Evolutionary conservation across 225 moss, liverwort and hornwort genomes (phyloP), one percentile per base, ranked within the genome.

Genomic region (Bryoerythrophyllum caledonicum): DNA sequence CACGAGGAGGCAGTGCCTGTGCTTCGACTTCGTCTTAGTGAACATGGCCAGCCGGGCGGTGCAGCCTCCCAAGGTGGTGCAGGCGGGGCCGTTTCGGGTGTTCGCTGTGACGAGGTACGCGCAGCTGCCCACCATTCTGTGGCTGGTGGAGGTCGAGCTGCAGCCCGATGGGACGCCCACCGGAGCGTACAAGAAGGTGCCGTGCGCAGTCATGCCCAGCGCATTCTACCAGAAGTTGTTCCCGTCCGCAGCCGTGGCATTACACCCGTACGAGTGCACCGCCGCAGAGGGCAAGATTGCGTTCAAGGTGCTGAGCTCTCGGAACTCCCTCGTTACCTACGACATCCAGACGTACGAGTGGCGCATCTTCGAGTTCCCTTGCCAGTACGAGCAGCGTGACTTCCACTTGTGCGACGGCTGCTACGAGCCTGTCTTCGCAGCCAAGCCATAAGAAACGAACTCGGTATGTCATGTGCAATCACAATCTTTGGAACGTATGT

Each of bases 61-160:
- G 66, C 85, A 85, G 60, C 73, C 85, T 32, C 88, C 88, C 2
- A 85, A 88, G 76, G 81, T 88, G 38, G 83, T 88, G 44, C 88
- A 88, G 74, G 88, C 85, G 24, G 85, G 88, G 25, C 78, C 80
- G 12, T 27, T 44, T 46, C 80, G 53, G 35, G 88, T 88, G 37
- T 82, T 70, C 21, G 85, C 88, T 0, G 76, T 67, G 10, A 88
- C 88, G 1, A 76, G 88, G 44, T 88, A 85, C 70, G 71, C 70
- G 35, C 57, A 81, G 44, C 40, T 88, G 52, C 88, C 88, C 3
- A 88, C 85, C 2, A 85, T 88, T n/a, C 57, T 88, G 2, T 85
- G 80, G 85, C 77, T 88, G 8, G 85, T 88, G 40, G 85, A 88
- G 57, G 76, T 88, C 4, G 72, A 78, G 25, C 51, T 88, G 66